phyloP scores from a whole-genome alignment of 768 basidiomycete species.

The Amanita jacksonii region DNA sequence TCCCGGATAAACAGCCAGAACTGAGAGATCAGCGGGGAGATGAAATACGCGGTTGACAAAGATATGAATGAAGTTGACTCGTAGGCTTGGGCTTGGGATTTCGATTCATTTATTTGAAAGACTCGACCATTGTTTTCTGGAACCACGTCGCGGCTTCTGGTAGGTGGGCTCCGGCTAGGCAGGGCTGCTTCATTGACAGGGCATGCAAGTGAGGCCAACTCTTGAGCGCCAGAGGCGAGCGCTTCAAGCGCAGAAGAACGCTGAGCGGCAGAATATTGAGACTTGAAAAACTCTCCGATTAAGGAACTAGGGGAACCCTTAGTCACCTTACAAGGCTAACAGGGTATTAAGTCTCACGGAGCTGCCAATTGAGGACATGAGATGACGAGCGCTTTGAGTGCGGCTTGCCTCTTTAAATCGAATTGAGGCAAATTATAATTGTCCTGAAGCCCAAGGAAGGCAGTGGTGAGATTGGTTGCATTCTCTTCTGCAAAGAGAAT shows the following conservation, averaged over 20 bases:
- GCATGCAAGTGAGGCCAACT: conserved; percentile 59
- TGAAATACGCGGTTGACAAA: conserved; percentile 81
- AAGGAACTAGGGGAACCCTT: conserved; percentile 42
- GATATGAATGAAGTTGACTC: conserved; percentile 35
- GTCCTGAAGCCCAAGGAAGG: conserved; percentile 66
- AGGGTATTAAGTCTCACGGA: conserved; percentile 50
- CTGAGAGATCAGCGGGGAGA: conserved; percentile 83
- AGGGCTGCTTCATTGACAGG: too few species aligned
- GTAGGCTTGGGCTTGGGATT: background rate
- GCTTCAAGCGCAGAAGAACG: conserved; percentile 81
- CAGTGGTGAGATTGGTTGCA: conserved; percentile 70
- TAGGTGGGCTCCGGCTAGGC: too few species aligned
- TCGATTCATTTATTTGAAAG: background rate
- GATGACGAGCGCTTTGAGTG: conserved; percentile 69
- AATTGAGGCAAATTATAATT: conserved; percentile 82
- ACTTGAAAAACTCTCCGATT: conserved; percentile 90
- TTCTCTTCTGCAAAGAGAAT: conserved; percentile 62
- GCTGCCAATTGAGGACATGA: conserved; percentile 73
- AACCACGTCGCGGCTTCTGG: too few species aligned
- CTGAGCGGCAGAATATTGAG: conserved; percentile 84
- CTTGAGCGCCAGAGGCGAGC: conserved; percentile 77
- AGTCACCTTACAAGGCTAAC: background rate
- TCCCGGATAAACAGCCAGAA: conserved; percentile 94
- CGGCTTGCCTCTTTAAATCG: conserved; percentile 62
- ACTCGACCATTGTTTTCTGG: too few species aligned